phyloP scores from a whole-genome alignment of 768 basidiomycete genomes.

The Amanita rubescens region DNA sequence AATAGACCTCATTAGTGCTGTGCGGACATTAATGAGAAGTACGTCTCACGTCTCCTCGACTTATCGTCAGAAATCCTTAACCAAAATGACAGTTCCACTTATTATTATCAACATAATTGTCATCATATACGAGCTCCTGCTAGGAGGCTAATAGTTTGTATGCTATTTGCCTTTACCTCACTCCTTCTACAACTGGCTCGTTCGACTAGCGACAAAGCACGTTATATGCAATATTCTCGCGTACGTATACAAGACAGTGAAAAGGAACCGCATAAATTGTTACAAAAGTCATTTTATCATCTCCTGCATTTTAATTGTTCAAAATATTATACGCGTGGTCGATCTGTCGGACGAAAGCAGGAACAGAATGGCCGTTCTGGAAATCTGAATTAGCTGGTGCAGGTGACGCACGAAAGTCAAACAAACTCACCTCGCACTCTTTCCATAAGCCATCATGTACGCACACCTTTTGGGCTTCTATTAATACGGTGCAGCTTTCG shows the following conservation, averaged over 20 bases:
- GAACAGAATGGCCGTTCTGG: constrained; percentile 65
- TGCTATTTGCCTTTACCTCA: too few species aligned
- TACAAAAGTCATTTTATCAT: neutral
- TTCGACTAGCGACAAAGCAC: too few species aligned
- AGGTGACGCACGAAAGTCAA: neutral
- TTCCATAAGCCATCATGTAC: constrained; percentile 76
- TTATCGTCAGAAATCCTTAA: constrained; percentile 9
- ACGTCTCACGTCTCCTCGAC: constrained; percentile 42
- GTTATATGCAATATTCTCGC: too few species aligned
- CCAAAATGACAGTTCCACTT: constrained; percentile 64
- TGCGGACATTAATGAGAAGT: constrained; percentile 97
- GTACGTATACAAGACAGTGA: too few species aligned
- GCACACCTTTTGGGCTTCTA: constrained; percentile 61
- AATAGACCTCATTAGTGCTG: constrained; percentile 90
- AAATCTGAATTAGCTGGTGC: constrained; percentile 10
- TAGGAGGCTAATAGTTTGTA: constrained; percentile 34
- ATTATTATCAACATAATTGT: constrained; percentile 84
- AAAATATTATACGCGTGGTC: constrained; percentile 63
- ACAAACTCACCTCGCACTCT: constrained; percentile 55
- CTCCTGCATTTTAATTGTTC: constrained; percentile 29
- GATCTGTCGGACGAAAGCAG: constrained; percentile 75
- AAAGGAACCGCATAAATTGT: neutral
- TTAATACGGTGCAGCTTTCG: constrained; percentile 84
- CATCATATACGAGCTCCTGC: constrained; percentile 77
- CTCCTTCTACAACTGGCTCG: too few species aligned